Evolutionary conservation across 768 basidiomycete species (phyloP).

Genomic region (Ephemerocybe angulata): DNA sequence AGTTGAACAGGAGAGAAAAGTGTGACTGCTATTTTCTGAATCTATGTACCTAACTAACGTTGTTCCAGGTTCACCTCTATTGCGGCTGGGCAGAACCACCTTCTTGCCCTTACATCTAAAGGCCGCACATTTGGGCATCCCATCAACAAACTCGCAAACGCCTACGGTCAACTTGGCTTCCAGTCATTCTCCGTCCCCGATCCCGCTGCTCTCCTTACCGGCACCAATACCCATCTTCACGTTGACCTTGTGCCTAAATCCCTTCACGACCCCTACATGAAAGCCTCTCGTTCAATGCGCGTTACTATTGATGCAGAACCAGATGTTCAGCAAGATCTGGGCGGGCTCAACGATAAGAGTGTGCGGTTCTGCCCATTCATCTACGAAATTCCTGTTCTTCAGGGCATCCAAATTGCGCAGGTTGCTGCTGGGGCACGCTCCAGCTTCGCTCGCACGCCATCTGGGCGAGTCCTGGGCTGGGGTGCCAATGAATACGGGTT

Average conservation of each 20-base stretch:
- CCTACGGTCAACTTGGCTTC: conserved; percentile 80
- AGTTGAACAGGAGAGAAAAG: conserved; percentile 65
- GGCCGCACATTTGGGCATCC: conserved; percentile 82
- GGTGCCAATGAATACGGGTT: conserved; percentile 88
- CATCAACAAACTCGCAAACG: conserved; percentile 69
- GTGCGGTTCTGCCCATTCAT: conserved; percentile 67
- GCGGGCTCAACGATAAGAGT: conserved; percentile 32
- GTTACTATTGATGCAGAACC: conserved; percentile 23
- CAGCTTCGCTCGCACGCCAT: conserved; percentile 65
- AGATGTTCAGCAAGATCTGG: conserved; percentile 25
- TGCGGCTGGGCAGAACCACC: conserved; percentile 66
- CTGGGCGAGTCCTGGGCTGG: conserved; percentile 80
- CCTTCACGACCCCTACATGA: conserved; percentile 47
- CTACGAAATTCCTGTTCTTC: conserved; percentile 74
- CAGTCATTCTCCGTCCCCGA: conserved; percentile 55
- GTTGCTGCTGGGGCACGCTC: conserved; percentile 68
- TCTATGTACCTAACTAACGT: not conserved
- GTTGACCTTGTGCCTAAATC: conserved; percentile 59
- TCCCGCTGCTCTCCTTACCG: conserved; percentile 23
- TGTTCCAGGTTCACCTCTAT: conserved; percentile 64
- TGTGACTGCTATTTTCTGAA: conserved; percentile 24
- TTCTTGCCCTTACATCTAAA: conserved; percentile 65
- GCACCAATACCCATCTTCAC: conserved; percentile 31
- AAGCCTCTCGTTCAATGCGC: conserved; percentile 40
- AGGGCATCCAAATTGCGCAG: conserved; percentile 59